Conservation (phyloP, 208 protist species). For the Tetramitus jugosus region DNA sequence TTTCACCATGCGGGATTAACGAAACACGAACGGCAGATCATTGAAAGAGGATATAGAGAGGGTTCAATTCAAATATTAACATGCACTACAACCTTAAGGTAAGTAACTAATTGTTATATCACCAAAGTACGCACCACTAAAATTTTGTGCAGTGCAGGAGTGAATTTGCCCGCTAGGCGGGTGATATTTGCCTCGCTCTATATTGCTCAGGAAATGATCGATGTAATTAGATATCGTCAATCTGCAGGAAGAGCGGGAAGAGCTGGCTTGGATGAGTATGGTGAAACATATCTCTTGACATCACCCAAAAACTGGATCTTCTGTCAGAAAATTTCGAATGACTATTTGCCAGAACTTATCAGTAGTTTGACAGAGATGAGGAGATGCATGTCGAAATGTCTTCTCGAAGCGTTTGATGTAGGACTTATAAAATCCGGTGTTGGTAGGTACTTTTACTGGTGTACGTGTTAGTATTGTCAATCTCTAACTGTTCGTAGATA, state of each 20-base stretch:
- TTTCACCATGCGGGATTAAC: slow-evolving; percentile 46
- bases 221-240: slow-evolving; percentile 64
- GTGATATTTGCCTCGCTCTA: slow-evolving; percentile 36
- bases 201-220: neutral
- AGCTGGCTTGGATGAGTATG: slow-evolving; percentile 59
- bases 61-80: slow-evolving; percentile 34
- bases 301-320: no score
- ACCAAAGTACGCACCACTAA: no score
- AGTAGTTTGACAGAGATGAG: neutral
- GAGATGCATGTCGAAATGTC: neutral
- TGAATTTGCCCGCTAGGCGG: slow-evolving; percentile 47
- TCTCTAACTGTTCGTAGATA: no score
- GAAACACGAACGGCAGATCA: slow-evolving; percentile 27
- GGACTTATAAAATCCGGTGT: no score
- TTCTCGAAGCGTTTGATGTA: neutral
- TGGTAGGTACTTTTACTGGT: no score
- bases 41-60: slow-evolving; percentile 36
- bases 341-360: neutral
- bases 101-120: no score
- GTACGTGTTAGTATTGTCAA: no score
- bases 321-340: no score
- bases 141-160: no score
- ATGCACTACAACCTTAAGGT: slow-evolving; percentile 51
- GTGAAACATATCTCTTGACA: slow-evolving; percentile 68
- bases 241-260: slow-evolving; percentile 68